These are phyloP conservation scores for Globisporangium rhizosaccharum DNA, from an alignment of 352 stramenopile genomes.

Conservation along the genomic window DNA sequence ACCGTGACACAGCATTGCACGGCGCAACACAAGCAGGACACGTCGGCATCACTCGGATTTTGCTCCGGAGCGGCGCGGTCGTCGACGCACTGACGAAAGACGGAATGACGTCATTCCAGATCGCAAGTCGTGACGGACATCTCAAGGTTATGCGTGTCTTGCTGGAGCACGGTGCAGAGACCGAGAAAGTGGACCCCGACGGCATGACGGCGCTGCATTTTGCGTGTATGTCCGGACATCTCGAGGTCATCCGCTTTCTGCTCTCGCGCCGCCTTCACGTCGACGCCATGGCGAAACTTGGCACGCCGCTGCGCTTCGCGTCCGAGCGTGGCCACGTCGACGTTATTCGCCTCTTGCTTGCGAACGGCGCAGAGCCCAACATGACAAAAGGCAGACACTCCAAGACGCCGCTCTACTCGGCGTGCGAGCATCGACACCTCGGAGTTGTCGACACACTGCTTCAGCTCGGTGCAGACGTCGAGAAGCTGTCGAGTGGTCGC, in stretches of 20 bases:
- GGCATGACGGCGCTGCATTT: not conserved
- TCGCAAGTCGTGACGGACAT: no score
- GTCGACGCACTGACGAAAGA: no score
- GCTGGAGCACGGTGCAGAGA: not conserved
- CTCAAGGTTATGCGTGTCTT: no score
- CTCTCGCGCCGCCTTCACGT: not conserved
- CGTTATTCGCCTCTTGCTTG: not conserved
- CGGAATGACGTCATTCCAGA: no score
- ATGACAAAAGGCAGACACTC: not conserved
- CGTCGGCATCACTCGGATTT: no score
- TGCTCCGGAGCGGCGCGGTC: no score
- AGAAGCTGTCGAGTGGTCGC: not conserved
- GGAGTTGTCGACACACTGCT: not conserved
- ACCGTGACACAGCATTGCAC: no score
- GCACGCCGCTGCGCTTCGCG: not conserved
- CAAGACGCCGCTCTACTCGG: not conserved
- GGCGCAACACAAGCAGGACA: not conserved
- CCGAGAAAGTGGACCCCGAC: not conserved
- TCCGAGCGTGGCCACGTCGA: not conserved
- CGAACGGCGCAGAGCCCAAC: not conserved
- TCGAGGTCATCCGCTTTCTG: not conserved
- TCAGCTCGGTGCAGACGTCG: not conserved
- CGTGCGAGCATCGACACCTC: no score
- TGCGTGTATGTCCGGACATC: not conserved
- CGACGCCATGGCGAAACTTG: not conserved